phyloP scores from a whole-genome alignment of 2,329 filamentous ascomycete species.

The Aspergillus oerlinghausenensis region DNA sequence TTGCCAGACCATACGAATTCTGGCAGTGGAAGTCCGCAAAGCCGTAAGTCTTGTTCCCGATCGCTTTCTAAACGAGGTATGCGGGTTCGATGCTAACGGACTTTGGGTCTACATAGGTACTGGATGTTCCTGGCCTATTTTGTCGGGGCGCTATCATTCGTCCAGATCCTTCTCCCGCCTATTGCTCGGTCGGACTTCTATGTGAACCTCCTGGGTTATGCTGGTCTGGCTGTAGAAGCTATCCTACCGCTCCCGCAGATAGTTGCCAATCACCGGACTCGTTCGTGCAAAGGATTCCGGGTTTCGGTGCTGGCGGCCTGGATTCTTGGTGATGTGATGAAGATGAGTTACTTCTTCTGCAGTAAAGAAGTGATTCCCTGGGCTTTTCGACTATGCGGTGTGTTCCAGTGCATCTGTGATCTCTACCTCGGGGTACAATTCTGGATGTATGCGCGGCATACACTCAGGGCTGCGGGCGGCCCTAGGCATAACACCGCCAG shows the following conservation, averaged over 20 bases:
- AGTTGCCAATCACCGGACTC: constrained; percentile 43
- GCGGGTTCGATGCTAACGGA: background rate
- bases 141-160: constrained; percentile 42
- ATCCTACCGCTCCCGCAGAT: constrained; percentile 46
- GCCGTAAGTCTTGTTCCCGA: constrained; percentile 38
- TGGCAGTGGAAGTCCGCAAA: constrained; percentile 58
- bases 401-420: constrained; percentile 48
- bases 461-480: constrained; percentile 18
- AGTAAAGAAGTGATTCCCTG: constrained; percentile 42
- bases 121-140: constrained; percentile 57
- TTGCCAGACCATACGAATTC: constrained; percentile 54
- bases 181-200: constrained; percentile 41
- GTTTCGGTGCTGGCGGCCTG: constrained; percentile 45
- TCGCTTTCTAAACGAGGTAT: background rate
- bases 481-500: constrained; percentile 21
- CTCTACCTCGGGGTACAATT: constrained; percentile 45
- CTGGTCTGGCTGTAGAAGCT: constrained; percentile 46
- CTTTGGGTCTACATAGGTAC: constrained; percentile 37
- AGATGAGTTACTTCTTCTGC: constrained; percentile 48
- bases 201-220: constrained; percentile 41
- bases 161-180: constrained; percentile 51
- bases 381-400: constrained; percentile 46
- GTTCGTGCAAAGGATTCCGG: constrained; percentile 47
- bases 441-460: constrained; percentile 41
- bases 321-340: constrained; percentile 48